phyloP scores from a whole-genome alignment of 2,329 filamentous ascomycete genomes.

The Neocucurbitaria cava region DNA sequence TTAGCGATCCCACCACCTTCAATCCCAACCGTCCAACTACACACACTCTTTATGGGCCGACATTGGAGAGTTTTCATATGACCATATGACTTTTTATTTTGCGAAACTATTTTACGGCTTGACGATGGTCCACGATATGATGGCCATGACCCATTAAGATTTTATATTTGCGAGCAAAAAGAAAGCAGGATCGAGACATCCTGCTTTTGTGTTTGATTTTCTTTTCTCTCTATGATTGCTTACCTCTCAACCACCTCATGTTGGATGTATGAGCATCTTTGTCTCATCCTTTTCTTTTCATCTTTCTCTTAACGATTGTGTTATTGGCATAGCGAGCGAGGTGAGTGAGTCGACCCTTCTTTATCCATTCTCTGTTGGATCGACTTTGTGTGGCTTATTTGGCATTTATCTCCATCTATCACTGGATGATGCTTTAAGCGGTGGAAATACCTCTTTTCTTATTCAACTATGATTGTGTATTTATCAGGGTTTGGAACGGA shows the following conservation, averaged over 20 bases:
- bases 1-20: slow-evolving; percentile 35
- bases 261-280: slow-evolving; percentile 7
- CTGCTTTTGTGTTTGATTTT: neutral
- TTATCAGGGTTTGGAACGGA: slow-evolving; percentile 16
- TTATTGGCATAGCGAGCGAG: slow-evolving; percentile 49
- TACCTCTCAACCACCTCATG: slow-evolving; percentile 7
- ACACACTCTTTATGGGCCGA: slow-evolving; percentile 35
- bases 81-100: slow-evolving; percentile 29
- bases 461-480: slow-evolving; percentile 20
- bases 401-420: neutral
- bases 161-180: slow-evolving; percentile 17
- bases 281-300: slow-evolving; percentile 10
- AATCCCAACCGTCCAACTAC: slow-evolving; percentile 36
- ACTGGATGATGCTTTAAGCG: neutral
- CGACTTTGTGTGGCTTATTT: slow-evolving; percentile 17
- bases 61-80: slow-evolving; percentile 32
- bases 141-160: slow-evolving; percentile 32
- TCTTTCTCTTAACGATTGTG: slow-evolving; percentile 42
- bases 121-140: slow-evolving; percentile 36
- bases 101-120: slow-evolving; percentile 26
- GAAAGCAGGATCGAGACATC: neutral
- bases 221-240: neutral
- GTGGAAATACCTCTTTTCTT: slow-evolving; percentile 1
- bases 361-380: slow-evolving; percentile 1
- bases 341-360: no score